Evolutionary conservation across 2,329 filamentous ascomycete genomes (phyloP).

Genomic region (Conoideocrella luteorostrata): DNA sequence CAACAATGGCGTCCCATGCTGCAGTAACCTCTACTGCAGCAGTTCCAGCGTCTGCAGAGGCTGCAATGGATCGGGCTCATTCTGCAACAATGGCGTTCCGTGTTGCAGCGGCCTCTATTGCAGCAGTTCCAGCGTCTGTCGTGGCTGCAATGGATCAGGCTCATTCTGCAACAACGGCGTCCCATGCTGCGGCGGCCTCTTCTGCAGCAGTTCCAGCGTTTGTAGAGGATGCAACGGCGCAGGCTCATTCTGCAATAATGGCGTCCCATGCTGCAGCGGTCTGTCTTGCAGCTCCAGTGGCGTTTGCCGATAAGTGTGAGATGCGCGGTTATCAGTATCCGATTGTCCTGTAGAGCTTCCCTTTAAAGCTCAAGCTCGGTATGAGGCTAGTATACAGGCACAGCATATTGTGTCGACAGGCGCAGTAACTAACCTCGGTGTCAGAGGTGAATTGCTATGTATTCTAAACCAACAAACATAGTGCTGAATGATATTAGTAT

Average conservation of each 20-base stretch:
- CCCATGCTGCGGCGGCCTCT: conserved; percentile 7
- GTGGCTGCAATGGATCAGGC: conserved; percentile 5
- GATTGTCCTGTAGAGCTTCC: too few relatives aligned
- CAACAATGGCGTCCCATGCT: conserved; percentile 9
- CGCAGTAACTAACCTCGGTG: too few relatives aligned
- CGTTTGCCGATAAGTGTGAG: neutral
- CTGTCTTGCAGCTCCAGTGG: conserved; percentile 7
- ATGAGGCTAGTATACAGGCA: too few relatives aligned
- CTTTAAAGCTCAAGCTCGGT: too few relatives aligned
- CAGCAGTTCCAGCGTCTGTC: conserved; percentile 6
- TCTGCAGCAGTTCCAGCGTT: conserved; percentile 6
- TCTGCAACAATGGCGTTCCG: conserved; percentile 11
- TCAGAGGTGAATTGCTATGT: too few relatives aligned
- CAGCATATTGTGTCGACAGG: too few relatives aligned
- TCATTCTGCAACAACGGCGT: conserved; percentile 9
- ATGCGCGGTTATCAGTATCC: too few relatives aligned
- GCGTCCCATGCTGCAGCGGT: conserved; percentile 9
- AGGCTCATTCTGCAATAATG: conserved; percentile 11
- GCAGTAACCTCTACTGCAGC: conserved; percentile 7
- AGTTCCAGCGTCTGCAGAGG: conserved; percentile 3
- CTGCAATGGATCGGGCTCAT: conserved; percentile 6
- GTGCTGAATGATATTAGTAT: too few relatives aligned
- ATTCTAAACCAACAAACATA: too few relatives aligned
- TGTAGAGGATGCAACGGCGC: conserved; percentile 5
- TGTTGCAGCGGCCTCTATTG: conserved; percentile 9